phyloP scores from a whole-genome alignment of 2,329 filamentous ascomycete genomes.

The Botrytis cinerea region DNA sequence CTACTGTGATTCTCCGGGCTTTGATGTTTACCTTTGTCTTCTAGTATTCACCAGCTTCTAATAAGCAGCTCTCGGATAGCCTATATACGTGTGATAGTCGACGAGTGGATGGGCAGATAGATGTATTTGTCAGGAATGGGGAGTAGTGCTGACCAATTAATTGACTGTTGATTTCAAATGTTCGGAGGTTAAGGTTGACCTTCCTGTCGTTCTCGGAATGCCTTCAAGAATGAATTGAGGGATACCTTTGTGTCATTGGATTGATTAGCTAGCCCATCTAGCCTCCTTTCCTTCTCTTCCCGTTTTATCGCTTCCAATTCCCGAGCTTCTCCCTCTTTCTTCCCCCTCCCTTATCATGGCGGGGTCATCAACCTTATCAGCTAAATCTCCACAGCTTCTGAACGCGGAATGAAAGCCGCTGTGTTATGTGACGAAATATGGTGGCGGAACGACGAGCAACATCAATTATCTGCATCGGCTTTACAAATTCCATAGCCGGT shows the following conservation, averaged over 20 bases:
- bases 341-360: neutral
- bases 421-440: neutral
- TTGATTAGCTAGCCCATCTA: neutral
- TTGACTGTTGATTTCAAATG: neutral
- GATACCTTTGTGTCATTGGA: neutral
- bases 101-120: neutral
- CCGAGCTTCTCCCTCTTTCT: neutral
- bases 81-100: neutral
- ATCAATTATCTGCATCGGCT: neutral
- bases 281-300: neutral
- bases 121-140: neutral
- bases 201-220: neutral
- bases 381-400: neutral
- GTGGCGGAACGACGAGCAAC: neutral
- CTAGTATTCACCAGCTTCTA: neutral
- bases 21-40: neutral
- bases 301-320: neutral
- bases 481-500: neutral
- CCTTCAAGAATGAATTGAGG: neutral
- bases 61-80: neutral
- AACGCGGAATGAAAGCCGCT: slow-evolving; percentile 13
- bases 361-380: slow-evolving; percentile 11
- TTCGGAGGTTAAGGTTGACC: neutral
- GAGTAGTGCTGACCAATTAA: neutral
- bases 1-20: neutral